Conservation (phyloP, 352 stramenopile species). For the Phytopythium delawarense region DNA sequence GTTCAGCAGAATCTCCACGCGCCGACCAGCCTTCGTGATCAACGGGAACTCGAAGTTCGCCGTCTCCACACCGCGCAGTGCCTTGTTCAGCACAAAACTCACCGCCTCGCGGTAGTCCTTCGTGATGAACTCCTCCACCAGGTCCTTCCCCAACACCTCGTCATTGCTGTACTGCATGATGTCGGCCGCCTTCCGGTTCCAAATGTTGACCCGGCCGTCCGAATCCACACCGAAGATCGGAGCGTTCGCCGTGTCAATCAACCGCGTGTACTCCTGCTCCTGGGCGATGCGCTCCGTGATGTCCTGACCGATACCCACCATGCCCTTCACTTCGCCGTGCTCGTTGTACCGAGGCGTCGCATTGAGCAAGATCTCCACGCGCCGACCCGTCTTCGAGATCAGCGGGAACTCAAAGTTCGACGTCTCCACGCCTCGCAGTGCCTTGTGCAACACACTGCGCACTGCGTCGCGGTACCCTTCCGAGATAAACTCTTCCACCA, state of each 20-base stretch:
- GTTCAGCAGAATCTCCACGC: constrained; percentile 84
- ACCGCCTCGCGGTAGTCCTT: constrained; percentile 68
- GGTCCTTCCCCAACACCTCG: constrained; percentile 35
- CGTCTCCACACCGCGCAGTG: constrained; percentile 51
- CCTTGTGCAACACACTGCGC: constrained; percentile 48
- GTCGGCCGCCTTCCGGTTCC: constrained; percentile 48
- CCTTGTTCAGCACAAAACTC: constrained; percentile 48
- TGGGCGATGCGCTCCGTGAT: constrained; percentile 74
- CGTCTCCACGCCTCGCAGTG: constrained; percentile 51
- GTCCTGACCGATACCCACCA: constrained; percentile 85
- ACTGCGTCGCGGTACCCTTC: constrained; percentile 69
- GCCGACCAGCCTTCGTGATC: constrained; percentile 73
- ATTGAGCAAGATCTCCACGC: constrained; percentile 84
- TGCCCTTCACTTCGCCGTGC: constrained; percentile 70
- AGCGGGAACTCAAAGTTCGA: constrained; percentile 87
- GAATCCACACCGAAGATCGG: constrained; percentile 64
- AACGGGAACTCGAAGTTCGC: constrained; percentile 86
- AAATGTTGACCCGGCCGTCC: constrained; percentile 40
- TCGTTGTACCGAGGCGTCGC: constrained; percentile 84
- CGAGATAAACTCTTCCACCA: constrained; percentile 91
- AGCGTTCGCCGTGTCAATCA: constrained; percentile 66
- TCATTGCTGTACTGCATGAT: constrained; percentile 46
- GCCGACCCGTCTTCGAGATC: constrained; percentile 73
- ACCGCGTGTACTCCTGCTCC: constrained; percentile 48
- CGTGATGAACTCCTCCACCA: constrained; percentile 89